Percentiles rank a stretch among this genome's conserved stretches.
These are phyloP conservation scores for Colletotrichum lindemuthianum DNA, from an alignment of 2,329 filamentous ascomycete genomes.

Conservation along the genomic window DNA sequence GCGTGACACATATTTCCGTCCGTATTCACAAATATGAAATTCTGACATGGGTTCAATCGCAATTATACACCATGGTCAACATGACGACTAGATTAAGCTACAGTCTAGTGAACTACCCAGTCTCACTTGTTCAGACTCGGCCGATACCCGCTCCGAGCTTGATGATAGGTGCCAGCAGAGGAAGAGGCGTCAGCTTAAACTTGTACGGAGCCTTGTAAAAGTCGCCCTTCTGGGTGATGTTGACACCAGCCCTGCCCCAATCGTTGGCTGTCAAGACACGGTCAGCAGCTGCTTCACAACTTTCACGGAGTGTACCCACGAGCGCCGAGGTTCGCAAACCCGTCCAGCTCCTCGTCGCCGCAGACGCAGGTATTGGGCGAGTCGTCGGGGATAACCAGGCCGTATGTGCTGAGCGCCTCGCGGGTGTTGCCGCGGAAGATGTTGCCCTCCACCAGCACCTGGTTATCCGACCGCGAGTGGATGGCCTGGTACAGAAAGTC, in stretches of 20 bases:
- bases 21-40: too few relatives aligned
- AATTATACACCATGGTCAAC: too few relatives aligned
- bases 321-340: slow-evolving; percentile 63
- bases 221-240: slow-evolving; percentile 61
- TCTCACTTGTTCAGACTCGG: slow-evolving; percentile 43
- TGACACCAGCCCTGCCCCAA: slow-evolving; percentile 57
- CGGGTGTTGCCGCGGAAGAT: slow-evolving; percentile 57
- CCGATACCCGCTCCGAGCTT: slow-evolving; percentile 58
- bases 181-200: slow-evolving; percentile 58
- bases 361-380: slow-evolving; percentile 63
- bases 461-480: slow-evolving; percentile 59
- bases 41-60: too few relatives aligned
- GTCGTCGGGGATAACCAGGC: slow-evolving; percentile 64
- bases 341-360: slow-evolving; percentile 64
- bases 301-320: slow-evolving; percentile 47
- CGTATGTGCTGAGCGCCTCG: slow-evolving; percentile 63
- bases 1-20: too few relatives aligned
- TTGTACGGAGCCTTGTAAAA: slow-evolving; percentile 60
- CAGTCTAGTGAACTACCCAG: too few relatives aligned
- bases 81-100: too few relatives aligned
- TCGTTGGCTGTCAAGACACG: slow-evolving; percentile 49
- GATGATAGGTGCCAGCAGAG: slow-evolving; percentile 52
- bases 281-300: slow-evolving; percentile 38
- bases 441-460: slow-evolving; percentile 60
- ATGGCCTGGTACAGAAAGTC: slow-evolving; percentile 59